A percentile compares a stretch with the other conserved stretches of the same genome.
These are phyloP conservation scores for Linaria vulgaris DNA, from an alignment of 257 asterid genomes.

Conservation along the genomic window DNA sequence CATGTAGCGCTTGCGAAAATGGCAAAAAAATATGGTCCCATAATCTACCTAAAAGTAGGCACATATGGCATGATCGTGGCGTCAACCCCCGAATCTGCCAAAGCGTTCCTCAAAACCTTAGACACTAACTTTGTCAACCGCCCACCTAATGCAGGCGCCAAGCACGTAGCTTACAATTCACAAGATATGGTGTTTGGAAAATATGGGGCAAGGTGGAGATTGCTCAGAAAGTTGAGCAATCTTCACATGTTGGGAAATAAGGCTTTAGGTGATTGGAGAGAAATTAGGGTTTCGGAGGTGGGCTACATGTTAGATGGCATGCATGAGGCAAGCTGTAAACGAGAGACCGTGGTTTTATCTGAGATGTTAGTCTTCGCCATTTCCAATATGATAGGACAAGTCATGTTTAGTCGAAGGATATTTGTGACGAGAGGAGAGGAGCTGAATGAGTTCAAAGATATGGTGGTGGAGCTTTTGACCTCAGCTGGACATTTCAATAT, in stretches of 20 bases:
- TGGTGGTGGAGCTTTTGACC: constrained; percentile 60
- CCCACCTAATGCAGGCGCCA: constrained; percentile 45
- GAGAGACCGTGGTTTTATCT: constrained; percentile 36
- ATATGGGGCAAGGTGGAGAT: constrained; percentile 52
- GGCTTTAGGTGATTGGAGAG: constrained; percentile 41
- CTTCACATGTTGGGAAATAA: constrained; percentile 45
- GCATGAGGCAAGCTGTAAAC: constrained; percentile 17
- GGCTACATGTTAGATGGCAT: constrained; percentile 45
- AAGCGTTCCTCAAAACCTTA: constrained; percentile 42
- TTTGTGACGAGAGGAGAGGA: constrained; percentile 35
- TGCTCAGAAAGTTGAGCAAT: constrained; percentile 44
- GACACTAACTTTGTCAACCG: constrained; percentile 44
- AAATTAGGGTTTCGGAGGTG: constrained; percentile 33
- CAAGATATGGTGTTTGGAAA: constrained; percentile 48
- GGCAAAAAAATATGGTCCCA: constrained; percentile 49
- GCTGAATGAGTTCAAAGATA: constrained; percentile 48
- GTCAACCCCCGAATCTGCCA: constrained; percentile 46
- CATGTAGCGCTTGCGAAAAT: constrained; percentile 44
- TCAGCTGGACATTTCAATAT: constrained; percentile 45
- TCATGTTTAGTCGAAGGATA: constrained; percentile 42
- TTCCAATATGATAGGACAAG: constrained; percentile 54
- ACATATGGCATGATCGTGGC: constrained; percentile 45
- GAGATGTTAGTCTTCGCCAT: constrained; percentile 45
- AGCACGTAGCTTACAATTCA: constrained; percentile 37
- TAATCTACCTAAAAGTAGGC: constrained; percentile 48